Percentiles rank a stretch among this genome's conserved stretches.
Evolutionary conservation across 805 yeast genomes (phyloP).

Genomic region (Wickerhamiella spandovensis): DNA sequence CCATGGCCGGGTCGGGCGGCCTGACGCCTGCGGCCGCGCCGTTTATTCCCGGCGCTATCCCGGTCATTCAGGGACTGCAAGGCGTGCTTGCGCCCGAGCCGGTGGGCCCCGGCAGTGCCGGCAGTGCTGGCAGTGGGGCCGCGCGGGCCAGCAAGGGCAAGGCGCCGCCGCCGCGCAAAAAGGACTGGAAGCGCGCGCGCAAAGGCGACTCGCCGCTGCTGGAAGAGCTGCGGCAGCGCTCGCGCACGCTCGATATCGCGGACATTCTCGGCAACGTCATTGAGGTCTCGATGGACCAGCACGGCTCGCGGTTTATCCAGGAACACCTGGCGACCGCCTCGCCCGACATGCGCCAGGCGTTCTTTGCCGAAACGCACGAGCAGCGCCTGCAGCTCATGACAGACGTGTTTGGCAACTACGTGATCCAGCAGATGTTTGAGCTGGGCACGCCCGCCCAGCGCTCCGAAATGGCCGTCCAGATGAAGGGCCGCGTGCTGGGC

Average conservation of each 20-base stretch:
- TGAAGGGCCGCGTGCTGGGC: constrained; percentile 61
- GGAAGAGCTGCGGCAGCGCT: constrained; percentile 70
- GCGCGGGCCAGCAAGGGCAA: not conserved
- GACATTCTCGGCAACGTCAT: constrained; percentile 78
- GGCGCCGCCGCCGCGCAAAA: constrained; percentile 3
- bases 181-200: constrained; percentile 4
- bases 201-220: constrained; percentile 36
- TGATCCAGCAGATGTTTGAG: constrained; percentile 88
- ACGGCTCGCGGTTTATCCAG: constrained; percentile 93
- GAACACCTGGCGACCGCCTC: constrained; percentile 59
- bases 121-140: too few species aligned
- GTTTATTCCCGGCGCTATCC: not conserved
- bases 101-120: not conserved
- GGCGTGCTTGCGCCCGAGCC: not conserved
- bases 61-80: not conserved
- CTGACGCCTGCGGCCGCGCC: not conserved
- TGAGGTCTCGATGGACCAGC: constrained; percentile 91
- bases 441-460: constrained; percentile 60
- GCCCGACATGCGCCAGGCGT: constrained; percentile 59
- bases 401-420: constrained; percentile 96
- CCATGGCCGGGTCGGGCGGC: too few species aligned
- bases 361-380: constrained; percentile 72
- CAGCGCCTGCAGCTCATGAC: constrained; percentile 71
- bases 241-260: constrained; percentile 47
- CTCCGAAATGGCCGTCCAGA: constrained; percentile 48